phyloP scores from a whole-genome alignment of 108 stramenopile species.

The Cyclostephanos invisitatus region DNA sequence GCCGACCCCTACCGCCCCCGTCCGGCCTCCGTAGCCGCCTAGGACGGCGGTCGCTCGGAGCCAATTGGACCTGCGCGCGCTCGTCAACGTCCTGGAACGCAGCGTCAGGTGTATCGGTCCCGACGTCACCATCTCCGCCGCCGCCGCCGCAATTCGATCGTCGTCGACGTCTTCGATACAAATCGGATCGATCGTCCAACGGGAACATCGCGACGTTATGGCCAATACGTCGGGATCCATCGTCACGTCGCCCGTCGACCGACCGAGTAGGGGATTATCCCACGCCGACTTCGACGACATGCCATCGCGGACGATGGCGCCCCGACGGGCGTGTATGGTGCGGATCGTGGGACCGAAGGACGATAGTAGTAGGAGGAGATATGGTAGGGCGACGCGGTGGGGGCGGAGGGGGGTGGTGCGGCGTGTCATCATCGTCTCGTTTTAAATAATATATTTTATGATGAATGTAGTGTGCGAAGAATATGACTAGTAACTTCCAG shows the following conservation, averaged over 20 bases:
- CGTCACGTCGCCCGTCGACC: slow-evolving; percentile 23
- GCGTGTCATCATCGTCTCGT: too few relatives aligned
- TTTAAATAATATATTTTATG: too few relatives aligned
- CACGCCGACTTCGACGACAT: slow-evolving; percentile 42
- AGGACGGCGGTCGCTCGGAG: slow-evolving; percentile 42
- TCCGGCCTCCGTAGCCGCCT: slow-evolving; percentile 10
- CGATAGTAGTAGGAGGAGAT: too few relatives aligned
- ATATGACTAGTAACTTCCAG: too few relatives aligned
- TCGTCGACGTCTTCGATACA: neutral
- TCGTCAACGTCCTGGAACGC: slow-evolving; percentile 32
- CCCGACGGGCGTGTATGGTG: slow-evolving; percentile 30
- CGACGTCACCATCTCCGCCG: neutral
- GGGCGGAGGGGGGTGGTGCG: too few relatives aligned
- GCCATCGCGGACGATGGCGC: slow-evolving; percentile 45
- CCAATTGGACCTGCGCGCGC: slow-evolving; percentile 46
- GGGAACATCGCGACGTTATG: slow-evolving; percentile 31
- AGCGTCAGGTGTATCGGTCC: slow-evolving; percentile 35
- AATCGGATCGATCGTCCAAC: slow-evolving; percentile 38
- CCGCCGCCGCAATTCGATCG: neutral
- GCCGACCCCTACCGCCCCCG: neutral
- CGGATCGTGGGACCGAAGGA: too few relatives aligned
- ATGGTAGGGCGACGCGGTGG: too few relatives aligned
- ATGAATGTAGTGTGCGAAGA: too few relatives aligned
- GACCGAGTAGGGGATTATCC: slow-evolving; percentile 41
- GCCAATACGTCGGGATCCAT: slow-evolving; percentile 38